Conservation (phyloP, 1,284 basidiomycete species). For the Leccinum insigne region DNA sequence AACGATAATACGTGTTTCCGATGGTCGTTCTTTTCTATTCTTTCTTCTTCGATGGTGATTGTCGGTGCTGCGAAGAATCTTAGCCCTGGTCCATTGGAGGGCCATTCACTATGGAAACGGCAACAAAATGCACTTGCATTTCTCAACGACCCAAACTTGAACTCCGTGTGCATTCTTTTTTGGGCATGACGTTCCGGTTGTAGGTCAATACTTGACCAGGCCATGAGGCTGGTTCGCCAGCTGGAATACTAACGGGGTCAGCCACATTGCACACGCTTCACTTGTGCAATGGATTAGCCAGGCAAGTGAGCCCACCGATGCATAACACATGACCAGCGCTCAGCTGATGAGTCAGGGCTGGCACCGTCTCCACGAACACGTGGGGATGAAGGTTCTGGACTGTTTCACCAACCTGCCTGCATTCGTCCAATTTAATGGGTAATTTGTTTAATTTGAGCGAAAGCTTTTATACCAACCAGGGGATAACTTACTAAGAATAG, state of each 20-base stretch:
- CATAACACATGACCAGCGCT: conserved; percentile 8
- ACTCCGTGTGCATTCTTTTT: no score
- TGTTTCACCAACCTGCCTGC: not conserved
- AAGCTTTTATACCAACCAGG: conserved; percentile 1
- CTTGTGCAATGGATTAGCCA: not conserved
- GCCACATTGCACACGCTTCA: conserved; percentile 7
- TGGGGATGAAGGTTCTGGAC: not conserved
- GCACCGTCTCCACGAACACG: conserved; percentile 9
- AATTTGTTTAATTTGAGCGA: conserved; percentile 2
- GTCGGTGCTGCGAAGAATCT: no score
- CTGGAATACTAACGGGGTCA: not conserved
- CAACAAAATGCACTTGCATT: no score
- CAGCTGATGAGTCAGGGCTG: not conserved
- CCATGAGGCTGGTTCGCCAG: no score
- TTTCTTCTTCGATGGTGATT: no score
- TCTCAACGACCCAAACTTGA: no score
- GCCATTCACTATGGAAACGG: no score
- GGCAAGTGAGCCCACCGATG: conserved; percentile 5
- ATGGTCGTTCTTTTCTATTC: no score
- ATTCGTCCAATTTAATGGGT: not conserved
- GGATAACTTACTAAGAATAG: conserved; percentile 5
- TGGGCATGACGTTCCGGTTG: no score
- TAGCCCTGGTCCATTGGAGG: no score
- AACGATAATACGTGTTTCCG: no score
- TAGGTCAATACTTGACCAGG: no score